Percentiles rank a stretch among this genome's conserved stretches.
Conservation (phyloP, 495 filamentous ascomycete genomes). For the Hamigera avellanea region DNA sequence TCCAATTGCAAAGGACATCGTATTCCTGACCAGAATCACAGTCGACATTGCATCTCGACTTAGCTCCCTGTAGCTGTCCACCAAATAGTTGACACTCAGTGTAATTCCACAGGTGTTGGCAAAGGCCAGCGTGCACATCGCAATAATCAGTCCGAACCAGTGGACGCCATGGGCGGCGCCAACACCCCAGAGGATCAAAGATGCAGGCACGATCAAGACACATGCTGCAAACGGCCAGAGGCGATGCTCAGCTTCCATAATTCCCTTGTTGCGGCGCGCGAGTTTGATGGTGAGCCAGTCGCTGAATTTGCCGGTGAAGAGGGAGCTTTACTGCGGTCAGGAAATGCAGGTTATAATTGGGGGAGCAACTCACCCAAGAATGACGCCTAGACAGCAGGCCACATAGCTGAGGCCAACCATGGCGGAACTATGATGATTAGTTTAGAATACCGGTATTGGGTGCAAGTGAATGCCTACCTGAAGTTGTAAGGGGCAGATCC, state of each 20-base stretch:
- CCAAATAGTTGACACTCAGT: constrained; percentile 48
- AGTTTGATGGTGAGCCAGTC: constrained; percentile 47
- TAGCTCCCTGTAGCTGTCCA: constrained; percentile 53
- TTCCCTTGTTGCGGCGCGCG: constrained; percentile 48
- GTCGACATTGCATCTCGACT: constrained; percentile 51
- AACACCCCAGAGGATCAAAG: constrained; percentile 57
- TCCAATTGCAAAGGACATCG: constrained; percentile 50
- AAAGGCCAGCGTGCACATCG: constrained; percentile 47
- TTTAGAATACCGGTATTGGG: too few species aligned
- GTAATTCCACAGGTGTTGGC: constrained; percentile 48
- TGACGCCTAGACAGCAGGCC: constrained; percentile 44
- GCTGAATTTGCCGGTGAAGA: constrained; percentile 43
- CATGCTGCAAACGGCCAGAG: constrained; percentile 50
- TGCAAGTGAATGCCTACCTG: too few species aligned
- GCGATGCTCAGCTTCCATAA: constrained; percentile 51
- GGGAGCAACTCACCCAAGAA: constrained; percentile 26
- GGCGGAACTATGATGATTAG: constrained; percentile 34
- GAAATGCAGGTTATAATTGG: neutral
- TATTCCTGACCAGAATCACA: constrained; percentile 55
- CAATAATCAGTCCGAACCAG: constrained; percentile 52
- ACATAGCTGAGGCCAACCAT: constrained; percentile 54
- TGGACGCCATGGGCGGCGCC: constrained; percentile 49
- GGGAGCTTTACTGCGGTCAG: constrained; percentile 16
- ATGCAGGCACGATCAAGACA: constrained; percentile 41
- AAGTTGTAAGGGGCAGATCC: constrained; percentile 45